These are phyloP conservation scores for Russula compacta DNA, from an alignment of 768 basidiomycete species.

Conservation along the genomic window DNA sequence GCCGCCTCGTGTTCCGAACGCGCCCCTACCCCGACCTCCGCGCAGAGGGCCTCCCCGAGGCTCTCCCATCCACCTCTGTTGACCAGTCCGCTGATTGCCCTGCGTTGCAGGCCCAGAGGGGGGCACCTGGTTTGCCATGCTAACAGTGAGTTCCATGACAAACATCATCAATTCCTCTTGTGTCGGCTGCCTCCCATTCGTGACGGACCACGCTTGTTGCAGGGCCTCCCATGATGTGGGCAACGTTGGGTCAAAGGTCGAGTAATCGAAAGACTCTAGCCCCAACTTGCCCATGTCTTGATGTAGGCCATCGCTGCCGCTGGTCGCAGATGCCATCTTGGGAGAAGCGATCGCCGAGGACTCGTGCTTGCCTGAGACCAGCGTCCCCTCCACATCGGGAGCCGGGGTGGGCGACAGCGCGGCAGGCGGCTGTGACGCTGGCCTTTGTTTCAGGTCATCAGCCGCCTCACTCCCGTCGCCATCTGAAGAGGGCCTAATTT, in stretches of 20 bases:
- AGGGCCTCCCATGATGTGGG: slow-evolving; percentile 75
- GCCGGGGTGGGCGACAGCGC: slow-evolving; percentile 8
- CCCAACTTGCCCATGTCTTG: slow-evolving; percentile 21
- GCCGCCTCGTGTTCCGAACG: slow-evolving; percentile 26
- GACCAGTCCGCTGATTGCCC: slow-evolving; percentile 3
- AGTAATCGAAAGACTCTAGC: slow-evolving; percentile 60
- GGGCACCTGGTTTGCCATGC: slow-evolving; percentile 6
- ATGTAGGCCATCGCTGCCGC: neutral
- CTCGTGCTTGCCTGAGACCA: neutral
- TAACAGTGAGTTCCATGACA: slow-evolving; percentile 37
- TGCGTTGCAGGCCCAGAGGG: neutral
- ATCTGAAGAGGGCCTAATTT: slow-evolving; percentile 54
- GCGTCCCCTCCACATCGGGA: neutral
- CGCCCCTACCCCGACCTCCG: slow-evolving; percentile 34
- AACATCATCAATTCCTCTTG: slow-evolving; percentile 74
- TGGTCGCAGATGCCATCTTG: neutral
- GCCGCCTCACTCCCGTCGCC: slow-evolving; percentile 8
- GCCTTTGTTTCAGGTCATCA: slow-evolving; percentile 9
- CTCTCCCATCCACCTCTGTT: slow-evolving; percentile 9
- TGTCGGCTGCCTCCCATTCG: slow-evolving; percentile 58
- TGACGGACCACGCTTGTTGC: slow-evolving; percentile 66
- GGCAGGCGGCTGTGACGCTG: slow-evolving; percentile 13
- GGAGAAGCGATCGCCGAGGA: neutral
- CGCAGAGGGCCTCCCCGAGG: slow-evolving; percentile 7
- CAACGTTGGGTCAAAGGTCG: slow-evolving; percentile 63